Percentiles rank a stretch among this genome's conserved stretches.
These are phyloP conservation scores for Cryptomeria japonica DNA, from an alignment of 75 land plant genomes.

Conservation along the genomic window DNA sequence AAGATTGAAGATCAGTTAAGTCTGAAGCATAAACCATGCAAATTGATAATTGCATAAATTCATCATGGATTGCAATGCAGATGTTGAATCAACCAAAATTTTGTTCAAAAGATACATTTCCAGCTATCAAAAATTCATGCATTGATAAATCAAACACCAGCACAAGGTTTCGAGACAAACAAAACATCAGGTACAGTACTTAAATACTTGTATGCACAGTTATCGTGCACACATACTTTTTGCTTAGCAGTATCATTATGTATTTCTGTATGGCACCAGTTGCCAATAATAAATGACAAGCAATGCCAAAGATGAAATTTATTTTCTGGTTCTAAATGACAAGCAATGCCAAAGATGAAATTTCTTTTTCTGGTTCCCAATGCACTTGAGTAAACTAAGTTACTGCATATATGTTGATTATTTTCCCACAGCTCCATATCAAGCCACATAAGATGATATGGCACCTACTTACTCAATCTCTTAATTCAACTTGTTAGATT, in stretches of 20 bases:
- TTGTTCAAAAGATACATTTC: not conserved
- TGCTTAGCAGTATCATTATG: not conserved
- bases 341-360: not conserved
- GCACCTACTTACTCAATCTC: not conserved
- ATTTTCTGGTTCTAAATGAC: not conserved
- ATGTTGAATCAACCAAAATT: not conserved
- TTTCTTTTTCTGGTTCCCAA: not conserved
- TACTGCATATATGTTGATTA: not conserved
- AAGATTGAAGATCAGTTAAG: not conserved
- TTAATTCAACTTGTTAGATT: not conserved
- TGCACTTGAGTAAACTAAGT: not conserved
- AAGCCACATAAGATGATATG: not conserved
- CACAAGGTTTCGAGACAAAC: not conserved
- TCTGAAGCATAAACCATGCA: not conserved
- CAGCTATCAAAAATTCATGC: not conserved
- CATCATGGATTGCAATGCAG: not conserved
- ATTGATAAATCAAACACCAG: not conserved
- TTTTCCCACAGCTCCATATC: not conserved
- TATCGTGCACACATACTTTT: not conserved
- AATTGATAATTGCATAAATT: not conserved
- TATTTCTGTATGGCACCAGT: not conserved
- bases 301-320: not conserved
- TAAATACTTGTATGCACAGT: not conserved
- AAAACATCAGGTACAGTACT: not conserved
- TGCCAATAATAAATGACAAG: not conserved